Base-by-base conservation (phyloP, 495 filamentous ascomycete species). In the Aspergillus ostianus region DNA sequence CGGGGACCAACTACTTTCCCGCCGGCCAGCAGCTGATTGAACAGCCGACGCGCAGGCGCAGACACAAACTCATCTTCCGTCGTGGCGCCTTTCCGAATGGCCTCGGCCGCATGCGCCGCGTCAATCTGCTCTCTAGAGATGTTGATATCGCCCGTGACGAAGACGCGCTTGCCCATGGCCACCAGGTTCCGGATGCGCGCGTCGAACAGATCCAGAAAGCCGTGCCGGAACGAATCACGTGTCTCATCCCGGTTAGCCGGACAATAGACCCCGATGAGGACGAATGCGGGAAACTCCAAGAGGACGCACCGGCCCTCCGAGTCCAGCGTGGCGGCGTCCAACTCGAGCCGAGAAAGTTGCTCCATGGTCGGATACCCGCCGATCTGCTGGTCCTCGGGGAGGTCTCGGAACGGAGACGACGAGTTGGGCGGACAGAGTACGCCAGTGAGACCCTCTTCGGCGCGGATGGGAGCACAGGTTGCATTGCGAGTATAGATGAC, bases 211-310 rank as follows among this genome's bases (percentile, higher is more conserved):
- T 87, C 82, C 53, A 94, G 80, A 64, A 95, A 98, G 18, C 82
- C 85, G 55, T 90, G 80, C 17, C 93, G 86, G 62, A 96, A 98
- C 53, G 87, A 85, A 61, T 92, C 89, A 23, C 94, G 81, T n/a
- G 83, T 84, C 55, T 92, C 89, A 64, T 96, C 93, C 57, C 90
- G 83, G 66, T 89, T 89, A 10, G 94, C 94, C 18, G 94, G 94
- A 64, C 87, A 89, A 71, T 98, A 98, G 17, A 91, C 82, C 13
- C 93, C 94, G 47, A 98, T 85, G 3, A 98, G 79, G 19, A 98
- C 90, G 66, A 98, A 98, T 13, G 92, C 93, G 1, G 92, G 91
- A 65, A 98, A 97, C 66, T 98, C 94, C 3, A 98, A 81, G n/a
- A 97, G 78, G 6, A 97, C 85, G 65, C 91, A 93, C 45, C 94